These are phyloP conservation scores for Boletus edulis DNA, from an alignment of 768 basidiomycete genomes.

Conservation along the genomic window DNA sequence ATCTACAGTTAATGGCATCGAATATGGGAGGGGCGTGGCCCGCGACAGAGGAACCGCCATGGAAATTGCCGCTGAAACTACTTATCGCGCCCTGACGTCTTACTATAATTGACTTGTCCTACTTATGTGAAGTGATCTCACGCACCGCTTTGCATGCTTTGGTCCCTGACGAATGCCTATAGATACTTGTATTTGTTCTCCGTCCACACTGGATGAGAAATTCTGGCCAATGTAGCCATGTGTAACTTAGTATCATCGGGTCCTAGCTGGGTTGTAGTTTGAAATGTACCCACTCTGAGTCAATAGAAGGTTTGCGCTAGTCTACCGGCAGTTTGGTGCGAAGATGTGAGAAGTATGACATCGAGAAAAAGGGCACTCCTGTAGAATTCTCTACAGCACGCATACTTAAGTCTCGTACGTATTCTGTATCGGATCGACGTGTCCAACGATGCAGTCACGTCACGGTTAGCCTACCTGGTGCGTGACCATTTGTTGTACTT, in stretches of 20 bases:
- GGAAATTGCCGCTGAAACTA: constrained; percentile 29
- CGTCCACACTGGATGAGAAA: neutral
- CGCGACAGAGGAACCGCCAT: constrained; percentile 29
- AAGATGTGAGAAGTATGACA: too few relatives aligned
- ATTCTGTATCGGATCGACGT: too few relatives aligned
- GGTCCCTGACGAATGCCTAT: neutral
- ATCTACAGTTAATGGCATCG: constrained; percentile 23
- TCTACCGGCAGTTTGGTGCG: neutral
- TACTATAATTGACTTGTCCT: constrained; percentile 14
- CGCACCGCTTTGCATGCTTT: neutral
- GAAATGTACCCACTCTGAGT: constrained; percentile 1
- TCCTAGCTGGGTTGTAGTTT: neutral
- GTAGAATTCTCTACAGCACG: too few relatives aligned
- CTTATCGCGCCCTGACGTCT: constrained; percentile 24
- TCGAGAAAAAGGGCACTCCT: too few relatives aligned
- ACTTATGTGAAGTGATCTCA: neutral
- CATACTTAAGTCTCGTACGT: too few relatives aligned
- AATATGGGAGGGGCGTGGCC: constrained; percentile 25
- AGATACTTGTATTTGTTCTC: neutral
- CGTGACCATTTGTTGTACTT: too few relatives aligned
- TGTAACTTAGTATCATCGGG: constrained; percentile 1
- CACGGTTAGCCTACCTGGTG: too few relatives aligned
- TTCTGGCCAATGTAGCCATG: neutral
- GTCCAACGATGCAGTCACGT: too few relatives aligned
- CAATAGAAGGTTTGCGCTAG: neutral